Evolutionary conservation across 2,329 filamentous ascomycete genomes (phyloP).

Genomic region (Rhexocercosporidium sp.): DNA sequence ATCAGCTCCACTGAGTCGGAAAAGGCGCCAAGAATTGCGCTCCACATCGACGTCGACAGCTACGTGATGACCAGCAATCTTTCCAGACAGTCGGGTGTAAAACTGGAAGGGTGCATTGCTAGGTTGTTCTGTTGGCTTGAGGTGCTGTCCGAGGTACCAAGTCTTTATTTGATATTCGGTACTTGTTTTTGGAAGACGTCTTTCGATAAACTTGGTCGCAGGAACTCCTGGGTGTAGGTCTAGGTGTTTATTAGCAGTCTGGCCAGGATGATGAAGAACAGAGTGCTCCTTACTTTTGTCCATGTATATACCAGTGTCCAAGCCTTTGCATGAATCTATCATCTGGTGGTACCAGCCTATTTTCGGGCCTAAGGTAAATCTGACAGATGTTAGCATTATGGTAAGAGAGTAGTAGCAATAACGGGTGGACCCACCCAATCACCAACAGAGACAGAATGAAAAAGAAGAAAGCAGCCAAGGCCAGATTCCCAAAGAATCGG

Average conservation of each 20-base stretch:
- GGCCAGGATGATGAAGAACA: neutral
- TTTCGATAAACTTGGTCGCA: neutral
- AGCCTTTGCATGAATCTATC: slow-evolving; percentile 31
- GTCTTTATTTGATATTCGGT: neutral
- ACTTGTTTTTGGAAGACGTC: neutral
- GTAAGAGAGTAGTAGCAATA: neutral
- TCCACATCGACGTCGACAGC: slow-evolving; percentile 29
- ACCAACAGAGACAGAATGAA: slow-evolving; percentile 4
- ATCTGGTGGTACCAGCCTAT: slow-evolving; percentile 30
- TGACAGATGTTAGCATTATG: neutral
- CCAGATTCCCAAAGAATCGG: neutral
- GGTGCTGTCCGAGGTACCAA: slow-evolving; percentile 16
- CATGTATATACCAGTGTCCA: slow-evolving; percentile 29
- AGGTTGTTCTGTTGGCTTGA: neutral
- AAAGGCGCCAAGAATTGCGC: slow-evolving; percentile 16
- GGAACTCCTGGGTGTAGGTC: neutral
- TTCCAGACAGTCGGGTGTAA: slow-evolving; percentile 20
- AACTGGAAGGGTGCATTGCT: slow-evolving; percentile 19
- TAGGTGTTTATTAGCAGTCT: neutral
- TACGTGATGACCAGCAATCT: neutral
- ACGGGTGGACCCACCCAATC: slow-evolving; percentile 18
- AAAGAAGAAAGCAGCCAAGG: neutral
- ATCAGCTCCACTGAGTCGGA: slow-evolving; percentile 16
- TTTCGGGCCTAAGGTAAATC: slow-evolving; percentile 12
- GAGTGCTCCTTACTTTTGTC: slow-evolving; percentile 5